Evolutionary conservation across 2,329 filamentous ascomycete species (phyloP).

Genomic region (Cercospora citrullina): DNA sequence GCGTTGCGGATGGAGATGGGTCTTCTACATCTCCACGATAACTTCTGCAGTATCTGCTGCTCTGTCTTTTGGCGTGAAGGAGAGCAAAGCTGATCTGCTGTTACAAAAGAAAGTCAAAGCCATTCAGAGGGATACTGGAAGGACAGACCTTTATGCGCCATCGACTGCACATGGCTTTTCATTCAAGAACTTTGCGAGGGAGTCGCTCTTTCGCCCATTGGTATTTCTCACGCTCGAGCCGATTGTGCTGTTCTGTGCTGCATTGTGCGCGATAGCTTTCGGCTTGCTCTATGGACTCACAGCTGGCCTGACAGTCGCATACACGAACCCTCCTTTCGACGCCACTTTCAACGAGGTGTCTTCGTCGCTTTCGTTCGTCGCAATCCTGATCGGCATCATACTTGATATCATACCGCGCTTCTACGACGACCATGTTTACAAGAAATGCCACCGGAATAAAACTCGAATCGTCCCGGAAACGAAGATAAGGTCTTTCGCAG

Average conservation of each 20-base stretch:
- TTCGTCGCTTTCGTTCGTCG: slow-evolving; percentile 46
- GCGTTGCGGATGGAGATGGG: slow-evolving; percentile 44
- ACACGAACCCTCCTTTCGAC: slow-evolving; percentile 28
- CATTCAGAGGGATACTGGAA: slow-evolving; percentile 33
- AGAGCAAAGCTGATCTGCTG: slow-evolving; percentile 48
- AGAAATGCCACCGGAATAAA: slow-evolving; percentile 29
- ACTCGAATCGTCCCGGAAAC: slow-evolving; percentile 51
- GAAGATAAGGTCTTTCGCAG: slow-evolving; percentile 29
- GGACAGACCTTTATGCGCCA: slow-evolving; percentile 23
- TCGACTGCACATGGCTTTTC: slow-evolving; percentile 13
- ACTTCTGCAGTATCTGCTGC: slow-evolving; percentile 41
- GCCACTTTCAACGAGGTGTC: slow-evolving; percentile 40
- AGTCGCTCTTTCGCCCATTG: slow-evolving; percentile 46
- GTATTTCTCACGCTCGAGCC: slow-evolving; percentile 50
- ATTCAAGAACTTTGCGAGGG: slow-evolving; percentile 39
- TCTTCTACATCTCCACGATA: slow-evolving; percentile 47
- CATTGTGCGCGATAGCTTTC: slow-evolving; percentile 25
- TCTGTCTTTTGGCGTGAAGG: slow-evolving; percentile 42
- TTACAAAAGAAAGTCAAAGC: slow-evolving; percentile 40
- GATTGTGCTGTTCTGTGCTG: slow-evolving; percentile 48
- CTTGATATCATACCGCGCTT: slow-evolving; percentile 31
- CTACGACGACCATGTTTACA: slow-evolving; percentile 23
- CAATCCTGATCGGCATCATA: slow-evolving; percentile 44
- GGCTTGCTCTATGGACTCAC: slow-evolving; percentile 28
- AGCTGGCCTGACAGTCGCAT: slow-evolving; percentile 26